These are phyloP conservation scores for Podaxis sp. DNA, from an alignment of 768 basidiomycete genomes.

Conservation along the genomic window DNA sequence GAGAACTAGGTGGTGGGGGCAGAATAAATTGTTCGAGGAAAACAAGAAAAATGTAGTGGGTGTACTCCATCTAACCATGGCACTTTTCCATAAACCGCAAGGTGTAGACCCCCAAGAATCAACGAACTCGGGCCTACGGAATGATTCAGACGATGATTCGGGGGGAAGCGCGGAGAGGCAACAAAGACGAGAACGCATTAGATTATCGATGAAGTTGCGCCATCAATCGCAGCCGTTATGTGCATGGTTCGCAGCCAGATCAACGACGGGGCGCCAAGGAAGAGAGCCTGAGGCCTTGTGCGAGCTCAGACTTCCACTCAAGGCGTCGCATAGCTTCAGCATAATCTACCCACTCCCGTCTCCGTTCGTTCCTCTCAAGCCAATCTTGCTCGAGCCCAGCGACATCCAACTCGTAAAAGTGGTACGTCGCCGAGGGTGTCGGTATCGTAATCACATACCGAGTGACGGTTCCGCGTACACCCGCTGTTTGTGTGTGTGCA, in stretches of 20 bases:
- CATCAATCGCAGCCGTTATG: background rate
- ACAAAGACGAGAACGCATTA: conserved; percentile 1
- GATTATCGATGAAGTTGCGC: conserved; percentile 1
- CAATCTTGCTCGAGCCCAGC: conserved; percentile 71
- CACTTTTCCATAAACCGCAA: background rate
- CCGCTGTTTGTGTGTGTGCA: conserved; percentile 48
- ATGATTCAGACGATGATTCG: background rate
- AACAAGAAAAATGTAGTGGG: conserved; percentile 12
- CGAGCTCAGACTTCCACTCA: conserved; percentile 83
- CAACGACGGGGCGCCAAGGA: conserved; percentile 46
- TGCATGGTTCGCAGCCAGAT: background rate
- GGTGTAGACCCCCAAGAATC: background rate
- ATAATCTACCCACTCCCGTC: conserved; percentile 86
- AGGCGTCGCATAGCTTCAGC: conserved; percentile 71
- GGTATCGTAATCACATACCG: conserved; percentile 82
- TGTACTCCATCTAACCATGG: conserved; percentile 11
- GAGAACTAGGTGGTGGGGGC: background rate
- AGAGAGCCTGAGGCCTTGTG: conserved; percentile 68
- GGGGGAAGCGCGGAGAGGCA: background rate
- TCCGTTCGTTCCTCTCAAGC: conserved; percentile 76
- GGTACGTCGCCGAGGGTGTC: conserved; percentile 75
- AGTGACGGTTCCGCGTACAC: conserved; percentile 82
- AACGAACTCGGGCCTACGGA: background rate
- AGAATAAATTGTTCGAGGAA: background rate
- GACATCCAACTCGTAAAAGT: conserved; percentile 89